Base-by-base conservation (phyloP, 169 alveolate genomes). In the Cryptosporidium viatorum region DNA sequence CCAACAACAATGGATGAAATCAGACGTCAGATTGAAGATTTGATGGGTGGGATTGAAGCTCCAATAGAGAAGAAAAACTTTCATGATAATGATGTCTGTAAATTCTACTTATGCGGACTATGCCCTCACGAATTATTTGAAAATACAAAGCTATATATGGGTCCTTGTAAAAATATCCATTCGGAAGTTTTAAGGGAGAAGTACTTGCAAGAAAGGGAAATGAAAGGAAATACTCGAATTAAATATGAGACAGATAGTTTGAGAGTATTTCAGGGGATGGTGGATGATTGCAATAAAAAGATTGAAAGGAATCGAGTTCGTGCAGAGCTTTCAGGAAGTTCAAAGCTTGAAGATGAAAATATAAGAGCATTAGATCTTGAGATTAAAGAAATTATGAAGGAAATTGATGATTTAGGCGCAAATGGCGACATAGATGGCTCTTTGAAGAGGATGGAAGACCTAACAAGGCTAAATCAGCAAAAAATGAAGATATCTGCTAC, bases 41-140 rank as follows among this genome's bases (percentile, higher is more conserved):
- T 94, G 26, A 94, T 94, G 96, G 96, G 96, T 67, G 91, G 92
- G 59, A 84, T 93, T 37, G 96, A 94, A 58, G 94, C 93, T n/a
- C 94, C 93, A 29, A 93, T 51, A n/a, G 94, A 92, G 60, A 68
- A 67, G 33, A 94, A 93, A 71, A 67, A 91, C 59, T 89, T 93
- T 87, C 71, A 92, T 21, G 97, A 94, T 73, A 86, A 86, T 26
- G 95, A 93, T 68, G 96, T 94, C 4, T 94, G 97, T 92, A 94
- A 91, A 73, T 85, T 91, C 80, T 94, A 74, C 84, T 86, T 94
- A 35, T 92, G 95, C 6, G 97, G 97, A 37, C 68, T 94, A 52
- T 94, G 97, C 80, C 97, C 97, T 50, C 94, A 93, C 69, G 97
- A 94, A 74, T 91, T 94, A 52, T 94, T 94, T 75, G 97, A 93